Percentiles rank a stretch among this genome's conserved stretches.
Conservation (phyloP, 371 early-diverging fungal species). For the Mucor indicus region DNA sequence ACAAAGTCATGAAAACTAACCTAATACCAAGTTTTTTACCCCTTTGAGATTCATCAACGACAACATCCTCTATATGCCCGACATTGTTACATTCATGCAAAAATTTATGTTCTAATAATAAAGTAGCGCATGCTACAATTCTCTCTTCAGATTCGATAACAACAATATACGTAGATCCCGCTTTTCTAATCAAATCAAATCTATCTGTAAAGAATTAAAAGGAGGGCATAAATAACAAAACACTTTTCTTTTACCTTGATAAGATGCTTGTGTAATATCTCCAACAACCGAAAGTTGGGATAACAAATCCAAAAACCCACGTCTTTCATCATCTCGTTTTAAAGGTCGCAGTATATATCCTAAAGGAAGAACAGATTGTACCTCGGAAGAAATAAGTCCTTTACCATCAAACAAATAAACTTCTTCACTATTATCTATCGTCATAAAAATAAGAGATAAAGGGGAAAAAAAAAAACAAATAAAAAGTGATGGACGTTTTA, state of each 20-base stretch:
- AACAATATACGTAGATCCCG: slow-evolving; percentile 63
- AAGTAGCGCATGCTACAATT: slow-evolving; percentile 89
- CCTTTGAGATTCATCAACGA: slow-evolving; percentile 83
- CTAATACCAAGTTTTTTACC: slow-evolving; percentile 75
- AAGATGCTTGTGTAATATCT: slow-evolving; percentile 48
- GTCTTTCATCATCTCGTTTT: slow-evolving; percentile 55
- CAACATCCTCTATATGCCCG: slow-evolving; percentile 89
- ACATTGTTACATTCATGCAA: slow-evolving; percentile 80
- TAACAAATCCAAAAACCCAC: slow-evolving; percentile 55
- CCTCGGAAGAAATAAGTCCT: background rate
- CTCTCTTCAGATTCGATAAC: slow-evolving; percentile 66
- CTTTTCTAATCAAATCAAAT: slow-evolving; percentile 60
- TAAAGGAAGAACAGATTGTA: background rate
- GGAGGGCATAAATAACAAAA: background rate
- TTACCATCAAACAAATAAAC: slow-evolving; percentile 2
- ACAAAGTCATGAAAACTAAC: slow-evolving; percentile 6
- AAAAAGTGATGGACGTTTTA: background rate
- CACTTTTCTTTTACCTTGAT: slow-evolving; percentile 52
- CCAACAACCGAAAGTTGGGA: slow-evolving; percentile 67
- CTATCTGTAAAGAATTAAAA: slow-evolving; percentile 40
- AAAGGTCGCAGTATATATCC: slow-evolving; percentile 74
- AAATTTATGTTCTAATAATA: slow-evolving; percentile 94
- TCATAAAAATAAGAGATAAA: background rate
- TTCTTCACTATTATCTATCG: background rate
- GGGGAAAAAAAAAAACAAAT: background rate